phyloP scores from a whole-genome alignment of 78 protist species.

The Dictyostelium brefeldianum region DNA sequence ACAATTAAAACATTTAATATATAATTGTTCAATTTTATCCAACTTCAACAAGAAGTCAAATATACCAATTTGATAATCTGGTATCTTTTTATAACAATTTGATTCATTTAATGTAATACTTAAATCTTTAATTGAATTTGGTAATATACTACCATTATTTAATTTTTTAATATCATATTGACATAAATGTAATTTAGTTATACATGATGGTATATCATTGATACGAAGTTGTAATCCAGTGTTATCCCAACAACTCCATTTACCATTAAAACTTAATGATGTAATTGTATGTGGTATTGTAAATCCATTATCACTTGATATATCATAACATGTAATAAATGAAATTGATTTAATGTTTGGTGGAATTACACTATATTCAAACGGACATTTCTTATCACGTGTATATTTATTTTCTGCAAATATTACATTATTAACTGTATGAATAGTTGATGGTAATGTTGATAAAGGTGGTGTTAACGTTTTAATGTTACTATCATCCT shows the following conservation, averaged over 20 bases:
- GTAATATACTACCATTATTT: background rate
- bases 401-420: background rate
- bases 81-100: background rate
- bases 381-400: too few relatives aligned
- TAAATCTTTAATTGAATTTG: slow-evolving; percentile 7
- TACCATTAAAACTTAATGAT: background rate
- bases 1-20: background rate
- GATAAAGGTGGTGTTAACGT: background rate
- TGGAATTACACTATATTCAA: background rate
- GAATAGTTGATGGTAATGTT: background rate
- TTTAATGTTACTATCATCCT: too few relatives aligned
- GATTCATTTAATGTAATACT: background rate
- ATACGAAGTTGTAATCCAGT: background rate
- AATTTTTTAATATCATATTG: background rate
- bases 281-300: background rate
- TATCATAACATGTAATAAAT: background rate
- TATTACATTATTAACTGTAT: background rate
- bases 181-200: background rate
- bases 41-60: background rate
- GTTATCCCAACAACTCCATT: background rate
- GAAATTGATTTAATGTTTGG: background rate
- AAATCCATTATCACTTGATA: background rate
- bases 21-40: background rate
- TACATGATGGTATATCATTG: background rate
- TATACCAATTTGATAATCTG: background rate